Percentiles rank a stretch among this genome's conserved stretches.
These are phyloP conservation scores for Microcyclospora pomicola DNA, from an alignment of 2,329 filamentous ascomycete genomes.

Conservation along the genomic window DNA sequence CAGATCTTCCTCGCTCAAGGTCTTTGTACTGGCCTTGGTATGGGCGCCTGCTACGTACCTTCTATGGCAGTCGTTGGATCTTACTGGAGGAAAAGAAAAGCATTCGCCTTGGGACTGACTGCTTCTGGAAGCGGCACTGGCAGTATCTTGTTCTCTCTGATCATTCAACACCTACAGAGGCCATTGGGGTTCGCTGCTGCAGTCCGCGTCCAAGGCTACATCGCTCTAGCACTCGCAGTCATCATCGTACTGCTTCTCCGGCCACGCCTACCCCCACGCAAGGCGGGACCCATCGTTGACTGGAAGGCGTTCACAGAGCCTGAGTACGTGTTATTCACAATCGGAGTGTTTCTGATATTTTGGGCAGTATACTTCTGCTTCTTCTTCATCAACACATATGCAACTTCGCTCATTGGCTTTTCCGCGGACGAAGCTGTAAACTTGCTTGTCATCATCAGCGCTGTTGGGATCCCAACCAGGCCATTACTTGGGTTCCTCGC, in stretches of 20 bases:
- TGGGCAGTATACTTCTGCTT: conserved; percentile 30
- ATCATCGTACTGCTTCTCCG: conserved; percentile 25
- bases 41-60: conserved; percentile 2
- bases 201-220: conserved; percentile 46
- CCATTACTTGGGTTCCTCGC: conserved; percentile 40
- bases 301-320: conserved; percentile 28
- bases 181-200: conserved; percentile 50
- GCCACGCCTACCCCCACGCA: conserved; percentile 30
- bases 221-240: conserved; percentile 35
- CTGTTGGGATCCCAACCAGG: conserved; percentile 41
- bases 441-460: conserved; percentile 45
- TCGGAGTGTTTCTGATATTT: conserved; percentile 20
- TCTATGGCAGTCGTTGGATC: conserved; percentile 1
- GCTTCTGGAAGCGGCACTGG: no score
- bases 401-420: conserved; percentile 13
- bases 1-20: conserved; percentile 7
- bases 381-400: conserved; percentile 27
- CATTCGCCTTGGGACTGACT: conserved; percentile 1
- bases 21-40: conserved; percentile 3
- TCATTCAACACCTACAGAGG: no score
- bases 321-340: conserved; percentile 26
- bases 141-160: no score
- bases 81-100: conserved; percentile 4
- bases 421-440: conserved; percentile 22
- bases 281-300: conserved; percentile 30